Evolutionary conservation across 352 stramenopile genomes (phyloP), one percentile per base, ranked within the genome.

Genomic region (Blastocystis hominis): DNA sequence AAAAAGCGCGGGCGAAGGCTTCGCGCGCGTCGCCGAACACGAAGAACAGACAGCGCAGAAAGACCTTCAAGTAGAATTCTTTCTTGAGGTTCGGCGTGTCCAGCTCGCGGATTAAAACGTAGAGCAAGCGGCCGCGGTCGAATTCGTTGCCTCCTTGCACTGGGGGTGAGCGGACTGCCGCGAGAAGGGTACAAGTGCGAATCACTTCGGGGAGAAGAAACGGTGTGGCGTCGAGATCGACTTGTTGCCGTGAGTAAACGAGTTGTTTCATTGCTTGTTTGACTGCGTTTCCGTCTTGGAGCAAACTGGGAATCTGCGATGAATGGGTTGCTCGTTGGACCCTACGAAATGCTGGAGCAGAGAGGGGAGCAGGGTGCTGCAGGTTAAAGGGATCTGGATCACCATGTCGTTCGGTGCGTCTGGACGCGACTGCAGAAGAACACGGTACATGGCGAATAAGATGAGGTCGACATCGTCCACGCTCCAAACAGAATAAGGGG

Each of bases 341-440:
- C 72, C 5, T 5, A 84, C 72, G 24, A 84, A 84, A 50, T 84
- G 72, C 3, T 40, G 10, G 6, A 84, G 13, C 0, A 84, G 53
- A 15, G 62, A 20, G 4, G 72, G 72, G 17, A 84, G 55, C 20
- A 84, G n/a, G 15, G 55, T 46, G 0, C 38, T 46, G 3, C 72
- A 84, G 6, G 72, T 84, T 34, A 66, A 40, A 4, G 72, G 72
- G 20, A 84, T 84, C n/a, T 68, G 72, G 46, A 84, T 84, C 53
- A 84, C 68, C 72, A 84, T 84, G 15, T 84, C 72, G 56, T 84
- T 84, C n/a, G 72, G 72, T 17, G 72, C 72, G 44, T 84, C 72
- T 10, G 72, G 72, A 38, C 72, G 72, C 13, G 72, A 84, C 53
- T 84, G 72, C 2, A 84, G 55, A 3, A 84, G 50, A 15, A 84